A percentile compares a stretch with the other conserved stretches of the same genome.
phyloP scores from a whole-genome alignment of 768 basidiomycete species.

The Boletus vinaceobasis region DNA sequence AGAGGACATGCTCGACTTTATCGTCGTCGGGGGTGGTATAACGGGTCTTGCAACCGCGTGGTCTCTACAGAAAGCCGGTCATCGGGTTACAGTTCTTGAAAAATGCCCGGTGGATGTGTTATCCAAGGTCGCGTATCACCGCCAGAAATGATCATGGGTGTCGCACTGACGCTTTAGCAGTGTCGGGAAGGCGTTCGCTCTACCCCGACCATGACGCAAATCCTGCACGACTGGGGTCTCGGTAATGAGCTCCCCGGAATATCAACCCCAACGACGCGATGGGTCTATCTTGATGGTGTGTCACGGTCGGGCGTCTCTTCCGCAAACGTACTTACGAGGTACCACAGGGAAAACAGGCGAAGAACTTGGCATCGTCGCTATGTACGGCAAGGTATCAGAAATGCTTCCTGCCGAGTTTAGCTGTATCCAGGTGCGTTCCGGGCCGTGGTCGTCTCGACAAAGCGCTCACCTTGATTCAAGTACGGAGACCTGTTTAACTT shows the following conservation, averaged over 20 bases:
- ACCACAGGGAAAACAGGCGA: constrained; percentile 40
- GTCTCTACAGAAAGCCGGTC: constrained; percentile 50
- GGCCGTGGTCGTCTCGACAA: background rate
- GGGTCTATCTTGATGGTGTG: constrained; percentile 19
- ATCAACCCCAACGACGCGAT: constrained; percentile 11
- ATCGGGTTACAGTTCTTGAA: constrained; percentile 55
- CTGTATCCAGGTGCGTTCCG: constrained; percentile 42
- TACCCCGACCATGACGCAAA: constrained; percentile 56
- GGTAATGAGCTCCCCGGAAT: constrained; percentile 39
- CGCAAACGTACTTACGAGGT: no score
- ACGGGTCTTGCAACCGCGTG: constrained; percentile 56
- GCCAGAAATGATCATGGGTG: background rate
- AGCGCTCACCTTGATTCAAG: constrained; percentile 25
- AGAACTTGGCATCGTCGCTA: constrained; percentile 40
- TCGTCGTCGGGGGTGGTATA: constrained; percentile 33
- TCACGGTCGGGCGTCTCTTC: background rate
- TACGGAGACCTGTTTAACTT: constrained; percentile 50
- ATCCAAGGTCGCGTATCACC: constrained; percentile 24
- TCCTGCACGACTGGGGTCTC: constrained; percentile 53
- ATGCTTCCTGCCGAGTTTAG: constrained; percentile 45
- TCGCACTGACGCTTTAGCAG: constrained; percentile 14
- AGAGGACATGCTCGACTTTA: constrained; percentile 18
- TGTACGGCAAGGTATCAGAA: constrained; percentile 42
- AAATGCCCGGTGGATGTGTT: constrained; percentile 39
- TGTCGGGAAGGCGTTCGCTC: constrained; percentile 39